Evolutionary conservation across 371 early-diverging fungal genomes (phyloP), one percentile per base, ranked within the genome.

Genomic region (Encephalitozoon romaleae): DNA sequence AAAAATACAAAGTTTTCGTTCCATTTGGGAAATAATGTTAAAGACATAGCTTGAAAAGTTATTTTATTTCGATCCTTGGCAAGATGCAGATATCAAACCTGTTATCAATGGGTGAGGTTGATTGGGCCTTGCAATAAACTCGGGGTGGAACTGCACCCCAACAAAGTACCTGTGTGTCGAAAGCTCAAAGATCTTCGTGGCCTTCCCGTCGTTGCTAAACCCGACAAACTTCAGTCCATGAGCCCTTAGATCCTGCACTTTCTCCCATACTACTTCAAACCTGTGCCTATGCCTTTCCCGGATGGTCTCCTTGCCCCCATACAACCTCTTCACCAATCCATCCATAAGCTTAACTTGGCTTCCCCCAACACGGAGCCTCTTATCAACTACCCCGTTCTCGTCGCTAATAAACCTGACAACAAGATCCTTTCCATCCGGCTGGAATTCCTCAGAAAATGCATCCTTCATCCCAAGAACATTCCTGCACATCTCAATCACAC

Each of bases 141-240:
- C 99, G 32, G 99, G 99, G 78, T 99, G 99, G 85, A 90, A 98
- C 88, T 99, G 99, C 45, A 90, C 90, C 52, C 91, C 98, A 55
- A 97, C 90, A 86, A 90, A 96, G 87, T 89, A 99, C 6, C 94
- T 93, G 85, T 98, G 96, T 12, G 82, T 76, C 41, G 82, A 55
- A 49, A 93, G 80, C 87, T 96, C 96, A 38, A 96, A 84, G 71
- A 95, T 92, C 85, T 96, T 95, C 92, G 96, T 95, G 72, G 95
- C 91, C 81, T 92, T 88, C 26, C 92, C 93, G 49, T 89, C 89
- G 74, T 93, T 93, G 69, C 94, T 94, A 70, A 89, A 88, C 76
- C 94, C 98, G 53, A 96, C 89, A 86, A 96, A 95, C 38, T 84
- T 82, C 59, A 98, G 80, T 8, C 97, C 98, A 54, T 89, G 84